These are phyloP conservation scores for Colletotrichum salicis DNA, from an alignment of 2,329 filamentous ascomycete species.

Conservation along the genomic window DNA sequence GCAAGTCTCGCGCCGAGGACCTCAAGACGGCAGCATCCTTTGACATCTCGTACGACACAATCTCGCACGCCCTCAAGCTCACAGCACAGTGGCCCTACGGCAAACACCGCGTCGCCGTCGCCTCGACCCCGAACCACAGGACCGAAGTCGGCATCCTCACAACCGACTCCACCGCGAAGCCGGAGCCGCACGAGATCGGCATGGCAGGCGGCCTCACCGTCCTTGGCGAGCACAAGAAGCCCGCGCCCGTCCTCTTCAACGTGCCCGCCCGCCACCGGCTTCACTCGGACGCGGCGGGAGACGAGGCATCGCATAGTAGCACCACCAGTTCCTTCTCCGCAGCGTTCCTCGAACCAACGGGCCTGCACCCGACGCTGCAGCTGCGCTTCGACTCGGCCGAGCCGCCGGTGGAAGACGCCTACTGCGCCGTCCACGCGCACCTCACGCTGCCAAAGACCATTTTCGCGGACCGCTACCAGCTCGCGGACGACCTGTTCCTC, in stretches of 20 bases:
- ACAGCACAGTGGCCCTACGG: constrained; percentile 71
- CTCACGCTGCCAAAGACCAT: constrained; percentile 83
- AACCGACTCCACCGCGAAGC: constrained; percentile 66
- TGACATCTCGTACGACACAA: constrained; percentile 81
- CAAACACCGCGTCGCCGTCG: constrained; percentile 52
- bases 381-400: constrained; percentile 68
- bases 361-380: constrained; percentile 84
- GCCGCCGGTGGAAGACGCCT: constrained; percentile 62
- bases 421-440: constrained; percentile 81
- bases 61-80: constrained; percentile 72
- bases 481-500: constrained; percentile 80
- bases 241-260: constrained; percentile 82
- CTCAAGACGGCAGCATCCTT: constrained; percentile 68
- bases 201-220: constrained; percentile 83
- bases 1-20: constrained; percentile 57
- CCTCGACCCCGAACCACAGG: constrained; percentile 59
- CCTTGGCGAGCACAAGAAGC: constrained; percentile 77
- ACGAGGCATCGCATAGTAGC: constrained; percentile 34
- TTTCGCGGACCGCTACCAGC: constrained; percentile 90
- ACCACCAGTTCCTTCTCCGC: constrained; percentile 63
- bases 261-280: constrained; percentile 80
- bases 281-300: constrained; percentile 63
- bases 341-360: constrained; percentile 75
- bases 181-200: constrained; percentile 78
- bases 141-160: constrained; percentile 86